Evolutionary conservation across 208 protist species (phyloP).

Genomic region (Porcisia deanei): DNA sequence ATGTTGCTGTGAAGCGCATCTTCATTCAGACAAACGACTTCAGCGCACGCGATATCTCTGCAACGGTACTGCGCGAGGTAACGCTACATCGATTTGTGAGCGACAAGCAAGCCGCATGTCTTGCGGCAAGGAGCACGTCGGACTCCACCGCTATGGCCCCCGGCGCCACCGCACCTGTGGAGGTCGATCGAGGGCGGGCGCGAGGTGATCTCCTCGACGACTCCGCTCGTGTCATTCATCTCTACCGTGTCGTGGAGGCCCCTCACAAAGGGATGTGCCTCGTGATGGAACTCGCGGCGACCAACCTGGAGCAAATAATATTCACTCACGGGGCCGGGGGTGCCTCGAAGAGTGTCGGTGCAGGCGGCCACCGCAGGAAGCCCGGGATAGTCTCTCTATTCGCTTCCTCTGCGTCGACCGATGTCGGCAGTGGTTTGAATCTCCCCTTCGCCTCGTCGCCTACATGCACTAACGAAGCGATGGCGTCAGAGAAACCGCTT

Average conservation of each 20-base stretch:
- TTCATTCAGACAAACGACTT: conserved; percentile 77
- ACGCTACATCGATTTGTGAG: conserved; percentile 59
- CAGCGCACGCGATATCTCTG: conserved; percentile 63
- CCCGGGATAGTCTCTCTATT: conserved; percentile 21
- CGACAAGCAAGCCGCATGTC: conserved; percentile 4
- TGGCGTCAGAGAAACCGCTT: background rate
- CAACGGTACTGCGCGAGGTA: conserved; percentile 75
- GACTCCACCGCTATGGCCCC: background rate
- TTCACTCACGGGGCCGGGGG: conserved; percentile 11
- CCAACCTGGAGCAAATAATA: conserved; percentile 63
- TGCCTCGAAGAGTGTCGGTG: background rate
- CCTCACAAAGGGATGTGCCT: conserved; percentile 83
- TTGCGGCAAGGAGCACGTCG: background rate
- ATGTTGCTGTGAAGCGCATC: conserved; percentile 83
- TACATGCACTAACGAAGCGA: background rate
- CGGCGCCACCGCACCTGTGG: background rate
- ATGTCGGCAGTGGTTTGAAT: background rate
- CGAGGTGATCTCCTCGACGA: conserved; percentile 22
- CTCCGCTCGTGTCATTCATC: conserved; percentile 38
- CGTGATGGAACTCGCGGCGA: conserved; percentile 68
- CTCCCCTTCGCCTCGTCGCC: background rate
- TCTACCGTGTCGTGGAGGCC: conserved; percentile 73
- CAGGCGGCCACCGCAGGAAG: conserved; percentile 10
- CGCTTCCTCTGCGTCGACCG: background rate
- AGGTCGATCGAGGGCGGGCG: background rate